These are phyloP conservation scores for Erythrobasidium yunnanense DNA, from an alignment of 768 basidiomycete genomes.

Conservation along the genomic window DNA sequence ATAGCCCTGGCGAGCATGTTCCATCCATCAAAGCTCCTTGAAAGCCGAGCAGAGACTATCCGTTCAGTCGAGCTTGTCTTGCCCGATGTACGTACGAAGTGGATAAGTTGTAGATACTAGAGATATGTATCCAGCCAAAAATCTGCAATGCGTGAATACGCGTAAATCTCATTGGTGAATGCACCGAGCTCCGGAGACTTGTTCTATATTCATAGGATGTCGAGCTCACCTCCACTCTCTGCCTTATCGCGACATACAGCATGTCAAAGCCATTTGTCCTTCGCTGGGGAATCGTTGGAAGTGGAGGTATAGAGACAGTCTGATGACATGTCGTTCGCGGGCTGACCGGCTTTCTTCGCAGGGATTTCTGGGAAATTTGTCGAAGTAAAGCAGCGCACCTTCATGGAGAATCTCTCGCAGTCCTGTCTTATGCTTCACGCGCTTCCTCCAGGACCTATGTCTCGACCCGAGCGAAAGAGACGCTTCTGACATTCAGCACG, in stretches of 20 bases:
- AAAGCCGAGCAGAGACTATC: not conserved
- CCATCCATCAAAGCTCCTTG: not conserved
- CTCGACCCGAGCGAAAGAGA: constrained; percentile 32
- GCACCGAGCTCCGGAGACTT: no score
- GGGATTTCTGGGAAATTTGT: constrained; percentile 24
- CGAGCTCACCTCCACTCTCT: no score
- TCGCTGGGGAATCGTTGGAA: constrained; percentile 26
- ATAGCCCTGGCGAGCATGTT: not conserved
- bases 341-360: not conserved
- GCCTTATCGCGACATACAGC: no score
- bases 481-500: constrained; percentile 38
- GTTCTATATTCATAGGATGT: no score
- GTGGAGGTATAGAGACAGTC: no score
- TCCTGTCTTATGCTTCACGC: not conserved
- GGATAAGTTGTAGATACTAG: no score
- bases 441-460: constrained; percentile 33
- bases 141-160: no score
- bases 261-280: constrained; percentile 6
- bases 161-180: no score
- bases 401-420: not conserved
- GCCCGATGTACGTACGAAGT: no score
- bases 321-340: not conserved
- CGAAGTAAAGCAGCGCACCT: not conserved
- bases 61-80: no score
- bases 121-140: no score